Percentiles rank a stretch among this genome's conserved stretches.
Conservation (phyloP, 1,139 yeast genomes). For the Yarrowia galli region DNA sequence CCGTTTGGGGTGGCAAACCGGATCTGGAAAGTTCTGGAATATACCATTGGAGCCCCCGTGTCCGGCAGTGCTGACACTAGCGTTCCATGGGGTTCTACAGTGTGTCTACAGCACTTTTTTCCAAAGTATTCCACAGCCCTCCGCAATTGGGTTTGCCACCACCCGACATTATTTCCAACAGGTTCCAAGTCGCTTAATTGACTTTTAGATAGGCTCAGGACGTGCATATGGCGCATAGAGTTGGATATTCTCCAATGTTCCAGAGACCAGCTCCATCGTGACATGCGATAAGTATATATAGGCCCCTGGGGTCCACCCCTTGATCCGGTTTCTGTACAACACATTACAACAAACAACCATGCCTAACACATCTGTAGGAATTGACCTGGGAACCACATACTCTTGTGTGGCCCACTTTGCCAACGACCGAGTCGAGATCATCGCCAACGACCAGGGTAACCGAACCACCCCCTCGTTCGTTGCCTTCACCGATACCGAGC, state of each 20-base stretch:
- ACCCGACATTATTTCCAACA: conserved; percentile 29
- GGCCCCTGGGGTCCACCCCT: neutral
- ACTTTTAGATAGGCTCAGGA: conserved; percentile 28
- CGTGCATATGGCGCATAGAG: conserved; percentile 25
- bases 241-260: conserved; percentile 33
- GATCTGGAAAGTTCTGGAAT: neutral
- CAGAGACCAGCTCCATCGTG: conserved; percentile 35
- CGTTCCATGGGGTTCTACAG: conserved; percentile 23
- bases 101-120: conserved; percentile 2
- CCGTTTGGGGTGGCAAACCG: neutral
- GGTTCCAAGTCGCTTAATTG: conserved; percentile 37
- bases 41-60: neutral
- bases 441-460: conserved; percentile 96
- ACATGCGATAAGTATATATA: conserved; percentile 22
- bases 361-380: conserved; percentile 60
- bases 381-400: conserved; percentile 88
- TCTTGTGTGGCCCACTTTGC: conserved; percentile 96
- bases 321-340: neutral
- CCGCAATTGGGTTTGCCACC: conserved; percentile 35
- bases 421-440: conserved; percentile 87
- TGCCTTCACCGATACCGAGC: conserved; percentile 83
- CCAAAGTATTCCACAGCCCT: conserved; percentile 26
- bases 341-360: conserved; percentile 40
- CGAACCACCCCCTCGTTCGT: conserved; percentile 93
- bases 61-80: neutral